These are phyloP conservation scores for Penicillium daleae DNA, from an alignment of 495 filamentous ascomycete genomes.

Conservation along the genomic window DNA sequence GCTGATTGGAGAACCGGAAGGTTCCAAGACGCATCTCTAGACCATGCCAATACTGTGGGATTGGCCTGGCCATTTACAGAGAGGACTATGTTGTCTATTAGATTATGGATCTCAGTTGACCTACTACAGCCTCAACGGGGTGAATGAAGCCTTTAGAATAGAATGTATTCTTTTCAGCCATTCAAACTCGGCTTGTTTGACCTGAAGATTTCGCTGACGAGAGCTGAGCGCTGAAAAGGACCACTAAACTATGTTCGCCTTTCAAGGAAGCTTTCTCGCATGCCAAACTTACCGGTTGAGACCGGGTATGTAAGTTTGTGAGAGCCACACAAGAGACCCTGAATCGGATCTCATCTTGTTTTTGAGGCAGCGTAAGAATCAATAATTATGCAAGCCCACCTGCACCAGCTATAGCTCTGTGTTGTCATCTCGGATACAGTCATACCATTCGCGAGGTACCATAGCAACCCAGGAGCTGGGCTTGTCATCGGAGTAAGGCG, in stretches of 20 bases:
- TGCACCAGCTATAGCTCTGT: not conserved
- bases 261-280: not conserved
- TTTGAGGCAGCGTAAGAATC: not conserved
- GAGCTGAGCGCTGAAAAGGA: not conserved
- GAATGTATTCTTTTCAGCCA: too few relatives aligned
- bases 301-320: not conserved
- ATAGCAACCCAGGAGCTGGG: not conserved
- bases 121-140: not conserved
- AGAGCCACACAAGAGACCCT: constrained; percentile 2
- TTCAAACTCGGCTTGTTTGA: not conserved
- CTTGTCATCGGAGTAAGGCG: not conserved
- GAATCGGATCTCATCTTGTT: constrained; percentile 3
- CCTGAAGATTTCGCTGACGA: not conserved
- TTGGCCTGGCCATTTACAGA: not conserved
- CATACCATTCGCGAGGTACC: not conserved
- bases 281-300: not conserved
- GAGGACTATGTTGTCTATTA: not conserved
- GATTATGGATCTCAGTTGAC: not conserved
- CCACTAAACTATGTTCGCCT: not conserved
- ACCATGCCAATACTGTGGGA: not conserved
- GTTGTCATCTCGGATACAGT: not conserved
- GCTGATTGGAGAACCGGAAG: constrained; percentile 65
- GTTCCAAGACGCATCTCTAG: constrained; percentile 47
- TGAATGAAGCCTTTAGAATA: not conserved
- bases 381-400: not conserved